phyloP scores from a whole-genome alignment of 345 rosid species.

The Turnera subulata region DNA sequence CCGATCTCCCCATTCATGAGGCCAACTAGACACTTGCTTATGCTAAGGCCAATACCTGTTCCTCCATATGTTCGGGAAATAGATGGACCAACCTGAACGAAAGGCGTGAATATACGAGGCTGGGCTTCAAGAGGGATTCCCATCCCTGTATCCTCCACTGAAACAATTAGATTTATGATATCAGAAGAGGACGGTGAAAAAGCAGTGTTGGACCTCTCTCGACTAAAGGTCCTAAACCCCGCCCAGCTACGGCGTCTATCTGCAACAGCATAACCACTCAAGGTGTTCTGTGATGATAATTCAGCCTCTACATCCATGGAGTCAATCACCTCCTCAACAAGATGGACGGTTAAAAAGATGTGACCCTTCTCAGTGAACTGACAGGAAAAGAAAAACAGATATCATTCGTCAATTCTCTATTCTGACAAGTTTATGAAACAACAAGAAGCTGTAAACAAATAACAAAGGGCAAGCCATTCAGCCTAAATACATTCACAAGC shows the following conservation, averaged over 20 bases:
- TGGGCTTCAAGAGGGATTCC: constrained; percentile 92
- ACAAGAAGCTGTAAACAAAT: neutral
- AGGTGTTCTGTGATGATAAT: constrained; percentile 47
- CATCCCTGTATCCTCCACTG: constrained; percentile 93
- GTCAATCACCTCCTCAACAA: constrained; percentile 70
- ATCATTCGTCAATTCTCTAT: neutral
- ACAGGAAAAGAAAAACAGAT: neutral
- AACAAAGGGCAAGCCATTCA: too few relatives aligned
- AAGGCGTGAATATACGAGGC: constrained; percentile 85
- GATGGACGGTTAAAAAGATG: constrained; percentile 75
- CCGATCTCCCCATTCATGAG: constrained; percentile 94
- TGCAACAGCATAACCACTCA: constrained; percentile 82
- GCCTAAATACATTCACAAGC: neutral
- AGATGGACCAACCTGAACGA: constrained; percentile 92
- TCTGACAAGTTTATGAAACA: neutral
- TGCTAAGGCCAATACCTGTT: constrained; percentile 96
- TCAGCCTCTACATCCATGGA: constrained; percentile 46
- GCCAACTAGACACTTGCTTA: constrained; percentile 86
- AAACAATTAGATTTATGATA: constrained; percentile 58
- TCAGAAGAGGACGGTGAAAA: constrained; percentile 37
- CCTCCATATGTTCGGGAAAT: constrained; percentile 89
- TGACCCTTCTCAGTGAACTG: constrained; percentile 96
- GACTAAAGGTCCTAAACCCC: constrained; percentile 54
- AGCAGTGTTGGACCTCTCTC: constrained; percentile 32
- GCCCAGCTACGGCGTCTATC: constrained; percentile 70